Base-by-base conservation (phyloP, 129 eudicot species). In the Artemisia annua region DNA sequence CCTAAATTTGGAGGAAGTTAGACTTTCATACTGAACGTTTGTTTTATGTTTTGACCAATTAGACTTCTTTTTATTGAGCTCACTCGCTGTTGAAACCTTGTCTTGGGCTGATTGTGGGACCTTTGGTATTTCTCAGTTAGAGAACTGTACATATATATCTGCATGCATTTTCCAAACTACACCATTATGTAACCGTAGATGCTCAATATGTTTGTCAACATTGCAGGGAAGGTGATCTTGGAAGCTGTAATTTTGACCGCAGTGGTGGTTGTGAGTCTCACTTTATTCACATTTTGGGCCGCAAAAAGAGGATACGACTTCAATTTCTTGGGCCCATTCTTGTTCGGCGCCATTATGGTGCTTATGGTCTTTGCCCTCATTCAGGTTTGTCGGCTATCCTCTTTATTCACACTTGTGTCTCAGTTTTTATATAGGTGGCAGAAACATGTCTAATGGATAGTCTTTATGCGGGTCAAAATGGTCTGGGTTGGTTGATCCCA, bases 261-360 rank as follows among this genome's bases (percentile, higher is more conserved):
- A 1, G 96, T 78, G 22, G 89, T 91, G 79, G 96, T 91, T 10
- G 80, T 88, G 22, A 82, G 93, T 55, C 89, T 91, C 63, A 86
- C 97, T 3, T 43, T 85, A 20, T 88, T 86, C 87, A 91, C 97
- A 43, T 91, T 91, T 68, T 91, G 93, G 93, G 97, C 91, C 0
- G 96, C 96, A 26, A 88, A 57, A 70, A 81, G 87, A 83, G 97
- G 97, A 20, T 81, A 87, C 11, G 96, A 91, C 65, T 91, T 91
- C 85, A 86, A 87, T 46, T 88, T 91, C 87, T 82, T 88, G 19
- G 96, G 93, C 0, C 97, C 96, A 0, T 88, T 91, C 82, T 82
- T 91, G 78, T 88, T 91, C 10, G 96, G 96, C 12, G 85, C 93
- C 43, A 8, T 91, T 18, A 26, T 91, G 30, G 93, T 87, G 32